phyloP scores from a whole-genome alignment of 306 rosid species.

The Morella rubra region DNA sequence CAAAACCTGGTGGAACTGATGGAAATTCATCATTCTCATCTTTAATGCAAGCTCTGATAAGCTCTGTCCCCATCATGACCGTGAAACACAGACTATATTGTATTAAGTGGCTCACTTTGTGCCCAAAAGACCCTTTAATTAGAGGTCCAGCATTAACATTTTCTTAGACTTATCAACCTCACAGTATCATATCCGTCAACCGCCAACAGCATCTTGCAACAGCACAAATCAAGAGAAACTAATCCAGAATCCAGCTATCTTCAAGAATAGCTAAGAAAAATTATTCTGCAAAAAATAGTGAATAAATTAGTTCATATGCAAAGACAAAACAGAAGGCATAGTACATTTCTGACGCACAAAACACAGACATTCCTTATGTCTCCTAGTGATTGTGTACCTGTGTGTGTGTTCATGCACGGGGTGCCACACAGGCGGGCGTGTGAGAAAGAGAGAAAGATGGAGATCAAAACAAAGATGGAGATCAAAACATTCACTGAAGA shows the following conservation, averaged over 20 bases:
- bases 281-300: slow-evolving; percentile 31
- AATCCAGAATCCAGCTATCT: slow-evolving; percentile 27
- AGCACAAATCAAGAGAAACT: slow-evolving; percentile 33
- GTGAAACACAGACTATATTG: slow-evolving; percentile 26
- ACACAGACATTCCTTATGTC: too few species aligned
- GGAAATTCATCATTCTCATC: slow-evolving; percentile 95
- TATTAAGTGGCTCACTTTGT: slow-evolving; percentile 28
- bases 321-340: background rate
- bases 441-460: background rate
- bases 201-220: slow-evolving; percentile 22
- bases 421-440: background rate
- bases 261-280: slow-evolving; percentile 24
- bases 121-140: slow-evolving; percentile 29
- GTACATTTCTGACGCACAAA: background rate
- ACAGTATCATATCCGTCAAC: slow-evolving; percentile 17
- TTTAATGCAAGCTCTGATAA: slow-evolving; percentile 70
- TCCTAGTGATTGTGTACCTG: too few species aligned
- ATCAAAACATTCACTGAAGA: background rate
- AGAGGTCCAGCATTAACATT: slow-evolving; percentile 8
- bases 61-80: slow-evolving; percentile 84
- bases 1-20: slow-evolving; percentile 97
- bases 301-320: slow-evolving; percentile 8
- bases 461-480: background rate
- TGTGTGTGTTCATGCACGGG: too few species aligned
- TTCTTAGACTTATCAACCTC: slow-evolving; percentile 27